Conservation (phyloP, 768 basidiomycete genomes). For the Tulasnella sp. region DNA sequence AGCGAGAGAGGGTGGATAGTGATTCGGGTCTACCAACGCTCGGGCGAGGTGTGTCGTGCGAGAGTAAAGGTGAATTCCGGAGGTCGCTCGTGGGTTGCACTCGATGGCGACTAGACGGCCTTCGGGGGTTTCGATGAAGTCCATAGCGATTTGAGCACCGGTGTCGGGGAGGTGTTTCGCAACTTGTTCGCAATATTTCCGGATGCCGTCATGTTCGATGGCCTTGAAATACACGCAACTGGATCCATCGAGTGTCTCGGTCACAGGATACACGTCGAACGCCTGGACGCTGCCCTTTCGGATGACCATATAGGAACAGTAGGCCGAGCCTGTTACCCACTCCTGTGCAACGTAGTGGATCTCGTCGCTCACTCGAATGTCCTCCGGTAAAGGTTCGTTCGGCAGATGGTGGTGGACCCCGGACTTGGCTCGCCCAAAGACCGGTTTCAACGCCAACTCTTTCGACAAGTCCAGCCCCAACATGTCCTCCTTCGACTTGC, state of each 20-base stretch:
- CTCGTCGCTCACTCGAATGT: slow-evolving; percentile 10
- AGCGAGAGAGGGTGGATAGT: neutral
- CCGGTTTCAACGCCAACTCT: slow-evolving; percentile 18
- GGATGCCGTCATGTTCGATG: slow-evolving; percentile 11
- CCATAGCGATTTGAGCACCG: slow-evolving; percentile 8
- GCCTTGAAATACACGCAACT: slow-evolving; percentile 18
- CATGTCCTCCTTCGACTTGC: slow-evolving; percentile 10
- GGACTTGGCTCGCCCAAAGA: slow-evolving; percentile 13
- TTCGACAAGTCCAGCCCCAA: neutral
- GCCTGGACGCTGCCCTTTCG: neutral
- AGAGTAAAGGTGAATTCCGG: slow-evolving; percentile 11
- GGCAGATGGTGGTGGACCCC: slow-evolving; percentile 14
- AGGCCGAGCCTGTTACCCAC: slow-evolving; percentile 8
- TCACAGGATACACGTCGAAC: slow-evolving; percentile 16
- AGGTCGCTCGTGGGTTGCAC: slow-evolving; percentile 19
- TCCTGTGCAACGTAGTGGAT: slow-evolving; percentile 18
- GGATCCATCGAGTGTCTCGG: slow-evolving; percentile 14
- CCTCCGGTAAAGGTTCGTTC: slow-evolving; percentile 5
- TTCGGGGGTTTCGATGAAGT: slow-evolving; percentile 13
- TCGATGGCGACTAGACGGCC: slow-evolving; percentile 15
- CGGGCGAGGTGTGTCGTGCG: slow-evolving; percentile 4
- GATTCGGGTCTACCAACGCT: neutral
- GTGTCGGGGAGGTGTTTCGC: neutral
- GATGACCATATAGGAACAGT: slow-evolving; percentile 12
- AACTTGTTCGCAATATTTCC: neutral